Conservation (phyloP, 129 eudicot species). For the Artemisia tridentata region DNA sequence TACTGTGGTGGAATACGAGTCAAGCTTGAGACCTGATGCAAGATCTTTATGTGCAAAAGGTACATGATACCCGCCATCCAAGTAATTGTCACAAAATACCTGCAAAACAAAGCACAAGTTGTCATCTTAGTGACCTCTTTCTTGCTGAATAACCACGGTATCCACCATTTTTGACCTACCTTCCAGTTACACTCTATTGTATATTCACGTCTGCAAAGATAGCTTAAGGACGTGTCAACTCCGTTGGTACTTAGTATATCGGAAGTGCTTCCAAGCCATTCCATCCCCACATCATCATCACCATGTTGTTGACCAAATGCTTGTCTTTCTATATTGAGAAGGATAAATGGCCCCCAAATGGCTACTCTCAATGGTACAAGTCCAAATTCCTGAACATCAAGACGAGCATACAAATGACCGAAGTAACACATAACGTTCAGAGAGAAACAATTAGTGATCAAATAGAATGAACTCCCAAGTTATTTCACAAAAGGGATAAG, state of each 20-base stretch:
- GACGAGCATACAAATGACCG: slow-evolving; percentile 10
- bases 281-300: slow-evolving; percentile 46
- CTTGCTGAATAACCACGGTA: not conserved
- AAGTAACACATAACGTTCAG: not conserved
- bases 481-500: not conserved
- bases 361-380: slow-evolving; percentile 72
- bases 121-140: not conserved
- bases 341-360: slow-evolving; percentile 88
- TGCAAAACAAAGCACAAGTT: slow-evolving; percentile 31
- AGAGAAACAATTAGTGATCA: not conserved
- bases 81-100: slow-evolving; percentile 97
- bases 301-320: slow-evolving; percentile 19
- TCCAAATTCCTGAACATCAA: slow-evolving; percentile 70
- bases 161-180: slow-evolving; percentile 35
- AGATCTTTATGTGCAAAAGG: slow-evolving; percentile 92
- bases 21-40: slow-evolving; percentile 85
- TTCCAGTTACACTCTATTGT: slow-evolving; percentile 94
- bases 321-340: slow-evolving; percentile 53
- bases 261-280: slow-evolving; percentile 86
- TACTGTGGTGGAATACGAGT: slow-evolving; percentile 79
- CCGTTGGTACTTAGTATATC: slow-evolving; percentile 56
- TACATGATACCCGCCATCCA: slow-evolving; percentile 97
- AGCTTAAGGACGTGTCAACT: slow-evolving; percentile 62
- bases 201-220: slow-evolving; percentile 78
- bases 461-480: not conserved